A percentile compares a stretch with the other conserved stretches of the same genome.
These are phyloP conservation scores for Ophiostoma sp. DNA, from an alignment of 2,329 filamentous ascomycete genomes.

Conservation along the genomic window DNA sequence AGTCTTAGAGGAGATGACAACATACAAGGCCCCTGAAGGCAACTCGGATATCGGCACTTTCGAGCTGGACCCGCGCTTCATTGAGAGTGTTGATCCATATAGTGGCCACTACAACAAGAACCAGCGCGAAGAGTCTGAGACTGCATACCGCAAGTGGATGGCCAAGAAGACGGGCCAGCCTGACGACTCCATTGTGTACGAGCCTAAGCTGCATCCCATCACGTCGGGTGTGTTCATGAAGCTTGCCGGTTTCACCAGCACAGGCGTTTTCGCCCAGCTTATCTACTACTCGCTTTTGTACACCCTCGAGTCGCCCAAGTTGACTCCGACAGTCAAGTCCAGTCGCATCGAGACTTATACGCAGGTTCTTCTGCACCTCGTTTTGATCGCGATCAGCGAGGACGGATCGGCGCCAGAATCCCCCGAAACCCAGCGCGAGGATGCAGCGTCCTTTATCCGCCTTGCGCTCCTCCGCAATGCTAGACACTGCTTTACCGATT, in stretches of 20 bases:
- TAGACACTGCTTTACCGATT: neutral
- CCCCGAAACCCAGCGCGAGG: neutral
- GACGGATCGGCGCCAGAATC: conserved; percentile 48
- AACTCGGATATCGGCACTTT: conserved; percentile 91
- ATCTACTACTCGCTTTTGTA: conserved; percentile 86
- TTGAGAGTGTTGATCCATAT: conserved; percentile 89
- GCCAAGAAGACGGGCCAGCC: conserved; percentile 81
- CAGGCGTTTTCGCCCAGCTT: conserved; percentile 81
- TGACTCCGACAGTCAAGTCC: conserved; percentile 67
- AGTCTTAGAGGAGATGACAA: conserved; percentile 80
- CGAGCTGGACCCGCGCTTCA: conserved; percentile 77
- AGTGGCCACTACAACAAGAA: conserved; percentile 96
- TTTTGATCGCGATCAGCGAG: conserved; percentile 79
- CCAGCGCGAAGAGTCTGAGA: conserved; percentile 90
- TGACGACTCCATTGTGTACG: conserved; percentile 79
- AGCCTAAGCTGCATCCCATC: conserved; percentile 75
- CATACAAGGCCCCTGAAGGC: conserved; percentile 84
- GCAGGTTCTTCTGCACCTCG: conserved; percentile 82
- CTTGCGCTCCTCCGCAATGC: conserved; percentile 62
- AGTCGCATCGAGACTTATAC: conserved; percentile 87
- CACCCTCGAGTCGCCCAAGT: conserved; percentile 60
- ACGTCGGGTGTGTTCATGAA: conserved; percentile 69
- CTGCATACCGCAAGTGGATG: conserved; percentile 78
- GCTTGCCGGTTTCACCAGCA: conserved; percentile 73
- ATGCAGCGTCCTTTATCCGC: conserved; percentile 62